Conservation (phyloP, 352 stramenopile species). For the Phytophthora quininea region DNA sequence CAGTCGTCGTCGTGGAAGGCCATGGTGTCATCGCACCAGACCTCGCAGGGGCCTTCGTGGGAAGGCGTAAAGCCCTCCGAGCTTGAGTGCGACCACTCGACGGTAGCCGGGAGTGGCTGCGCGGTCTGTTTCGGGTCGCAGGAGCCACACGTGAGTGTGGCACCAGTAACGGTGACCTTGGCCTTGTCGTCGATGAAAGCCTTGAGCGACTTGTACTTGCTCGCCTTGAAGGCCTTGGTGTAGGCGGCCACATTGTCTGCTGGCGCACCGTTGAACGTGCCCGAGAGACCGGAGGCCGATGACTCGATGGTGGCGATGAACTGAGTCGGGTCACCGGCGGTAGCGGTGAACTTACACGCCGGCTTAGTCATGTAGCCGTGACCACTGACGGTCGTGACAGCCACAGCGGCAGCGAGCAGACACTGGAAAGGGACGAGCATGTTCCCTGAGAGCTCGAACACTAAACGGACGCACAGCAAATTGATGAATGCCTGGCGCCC, state of each 20-base stretch:
- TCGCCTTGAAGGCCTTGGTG: constrained; percentile 10
- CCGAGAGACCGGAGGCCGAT: constrained; percentile 1
- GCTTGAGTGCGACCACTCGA: constrained; percentile 17
- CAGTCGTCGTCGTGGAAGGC: constrained; percentile 20
- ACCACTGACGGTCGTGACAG: constrained; percentile 1
- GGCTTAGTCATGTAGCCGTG: constrained; percentile 14
- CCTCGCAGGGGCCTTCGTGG: constrained; percentile 37
- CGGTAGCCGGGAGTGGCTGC: constrained; percentile 12
- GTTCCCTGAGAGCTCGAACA: background rate
- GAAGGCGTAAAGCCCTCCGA: constrained; percentile 21
- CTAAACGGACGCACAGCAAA: background rate
- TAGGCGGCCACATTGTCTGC: constrained; percentile 3
- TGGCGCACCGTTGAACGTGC: constrained; percentile 6
- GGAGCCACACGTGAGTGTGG: constrained; percentile 14
- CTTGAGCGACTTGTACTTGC: constrained; percentile 9
- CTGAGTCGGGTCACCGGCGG: constrained; percentile 3
- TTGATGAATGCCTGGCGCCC: constrained; percentile 1
- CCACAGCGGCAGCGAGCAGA: constrained; percentile 1
- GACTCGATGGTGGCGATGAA: constrained; percentile 13
- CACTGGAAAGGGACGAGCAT: background rate
- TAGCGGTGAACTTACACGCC: background rate
- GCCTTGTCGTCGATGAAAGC: constrained; percentile 6
- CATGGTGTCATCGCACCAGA: constrained; percentile 39
- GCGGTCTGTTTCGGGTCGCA: constrained; percentile 17
- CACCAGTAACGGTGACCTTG: background rate